phyloP scores from a whole-genome alignment of 441 rosid genomes.

The Rhodomyrtus psidioides region DNA sequence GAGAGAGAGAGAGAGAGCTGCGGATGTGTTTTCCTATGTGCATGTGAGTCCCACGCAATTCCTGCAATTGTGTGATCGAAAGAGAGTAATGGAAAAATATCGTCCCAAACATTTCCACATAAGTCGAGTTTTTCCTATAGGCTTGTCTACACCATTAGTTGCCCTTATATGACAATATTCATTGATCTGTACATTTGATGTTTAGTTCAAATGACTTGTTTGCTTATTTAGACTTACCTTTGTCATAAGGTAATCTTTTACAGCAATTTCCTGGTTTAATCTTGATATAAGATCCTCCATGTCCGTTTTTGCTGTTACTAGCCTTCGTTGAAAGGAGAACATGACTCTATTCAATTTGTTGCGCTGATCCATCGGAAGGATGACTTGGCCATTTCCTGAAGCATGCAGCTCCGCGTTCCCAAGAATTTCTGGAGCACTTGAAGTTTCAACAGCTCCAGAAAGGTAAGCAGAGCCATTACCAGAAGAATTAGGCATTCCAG shows the following conservation, averaged over 20 bases:
- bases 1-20: not conserved
- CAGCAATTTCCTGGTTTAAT: conserved; percentile 11
- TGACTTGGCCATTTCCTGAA: conserved; percentile 5
- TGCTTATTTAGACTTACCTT: conserved; percentile 1
- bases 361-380: conserved; percentile 14
- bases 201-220: not conserved
- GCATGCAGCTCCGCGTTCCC: not conserved
- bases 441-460: conserved; percentile 6
- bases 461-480: conserved; percentile 5
- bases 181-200: not conserved
- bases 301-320: conserved; percentile 14
- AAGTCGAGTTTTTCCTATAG: not conserved
- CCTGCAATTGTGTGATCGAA: not conserved
- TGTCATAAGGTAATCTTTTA: conserved; percentile 12
- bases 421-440: not conserved
- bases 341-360: conserved; percentile 12
- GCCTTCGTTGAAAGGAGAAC: conserved; percentile 11
- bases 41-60: not conserved
- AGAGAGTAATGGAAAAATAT: not conserved
- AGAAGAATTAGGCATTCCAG: conserved; percentile 5
- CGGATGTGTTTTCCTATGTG: not conserved
- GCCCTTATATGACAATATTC: not conserved
- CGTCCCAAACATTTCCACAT: not conserved
- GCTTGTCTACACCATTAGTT: not conserved
- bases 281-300: conserved; percentile 16